Percentiles rank a stretch among this genome's conserved stretches.
Conservation (phyloP, 1,284 basidiomycete species). For the Ceratobasidium sp. region DNA sequence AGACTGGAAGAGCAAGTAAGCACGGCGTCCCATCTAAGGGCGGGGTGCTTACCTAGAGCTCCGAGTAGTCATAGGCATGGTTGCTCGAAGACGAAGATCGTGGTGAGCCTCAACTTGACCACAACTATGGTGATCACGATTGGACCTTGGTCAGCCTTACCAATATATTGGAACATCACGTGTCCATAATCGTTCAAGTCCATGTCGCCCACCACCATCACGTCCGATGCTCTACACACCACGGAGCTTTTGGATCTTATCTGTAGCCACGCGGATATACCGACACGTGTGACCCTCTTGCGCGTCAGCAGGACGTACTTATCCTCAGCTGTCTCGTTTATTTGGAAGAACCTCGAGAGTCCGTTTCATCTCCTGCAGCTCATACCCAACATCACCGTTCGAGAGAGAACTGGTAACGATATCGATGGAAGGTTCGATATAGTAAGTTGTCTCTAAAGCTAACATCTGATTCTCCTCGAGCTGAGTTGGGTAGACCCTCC, state of each 20-base stretch:
- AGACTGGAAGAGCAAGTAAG: too few species aligned
- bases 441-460: background rate
- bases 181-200: too few species aligned
- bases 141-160: too few species aligned
- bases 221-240: too few species aligned
- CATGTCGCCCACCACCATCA: too few species aligned
- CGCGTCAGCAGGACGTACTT: background rate
- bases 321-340: background rate
- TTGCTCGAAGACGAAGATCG: too few species aligned
- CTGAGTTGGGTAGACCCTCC: background rate
- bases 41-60: too few species aligned
- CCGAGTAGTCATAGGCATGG: too few species aligned
- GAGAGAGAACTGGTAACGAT: background rate
- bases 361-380: background rate
- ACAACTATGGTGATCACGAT: too few species aligned
- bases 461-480: background rate
- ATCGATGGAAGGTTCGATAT: background rate
- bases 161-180: too few species aligned
- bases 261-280: background rate
- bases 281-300: background rate
- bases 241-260: background rate
- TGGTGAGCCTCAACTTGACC: too few species aligned
- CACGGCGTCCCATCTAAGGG: too few species aligned
- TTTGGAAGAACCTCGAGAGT: background rate
- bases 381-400: background rate